Conservation (phyloP, 1,284 basidiomycete species). For the Takashimella tepidaria region DNA sequence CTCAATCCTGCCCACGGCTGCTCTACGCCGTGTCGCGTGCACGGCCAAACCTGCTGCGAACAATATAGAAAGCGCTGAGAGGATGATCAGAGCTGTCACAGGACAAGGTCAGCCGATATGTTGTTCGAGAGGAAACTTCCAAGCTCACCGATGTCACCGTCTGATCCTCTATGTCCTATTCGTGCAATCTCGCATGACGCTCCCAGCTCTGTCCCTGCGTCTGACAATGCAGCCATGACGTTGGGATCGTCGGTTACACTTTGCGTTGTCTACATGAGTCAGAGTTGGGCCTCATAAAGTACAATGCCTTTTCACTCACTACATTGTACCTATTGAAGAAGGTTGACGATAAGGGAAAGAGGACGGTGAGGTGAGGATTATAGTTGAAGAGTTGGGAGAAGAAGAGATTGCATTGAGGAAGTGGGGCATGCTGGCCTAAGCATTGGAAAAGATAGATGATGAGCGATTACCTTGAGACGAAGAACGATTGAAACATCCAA, state of each 20-base stretch:
- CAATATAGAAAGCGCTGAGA: constrained; percentile 32
- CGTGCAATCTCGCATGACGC: constrained; percentile 37
- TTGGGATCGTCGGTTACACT: constrained; percentile 27
- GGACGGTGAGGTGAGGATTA: constrained; percentile 20
- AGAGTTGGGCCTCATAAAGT: background rate
- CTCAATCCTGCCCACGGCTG: constrained; percentile 43
- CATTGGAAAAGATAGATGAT: no score
- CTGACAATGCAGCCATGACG: constrained; percentile 21
- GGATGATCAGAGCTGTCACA: constrained; percentile 33
- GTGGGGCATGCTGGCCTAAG: constrained; percentile 41
- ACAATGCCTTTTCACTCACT: constrained; percentile 16
- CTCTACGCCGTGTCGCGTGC: constrained; percentile 24
- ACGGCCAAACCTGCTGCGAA: constrained; percentile 22
- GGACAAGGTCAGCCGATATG: background rate
- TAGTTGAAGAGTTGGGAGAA: constrained; percentile 43
- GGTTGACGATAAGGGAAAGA: constrained; percentile 31
- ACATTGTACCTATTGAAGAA: constrained; percentile 31
- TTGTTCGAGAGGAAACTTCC: background rate
- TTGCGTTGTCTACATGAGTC: constrained; percentile 1
- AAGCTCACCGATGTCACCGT: constrained; percentile 43
- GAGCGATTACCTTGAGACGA: no score
- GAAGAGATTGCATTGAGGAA: constrained; percentile 50
- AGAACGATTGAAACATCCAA: no score
- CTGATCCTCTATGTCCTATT: constrained; percentile 28
- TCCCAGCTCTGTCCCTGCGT: constrained; percentile 38